Evolutionary conservation across 371 early-diverging fungal genomes (phyloP), one percentile per base, ranked within the genome.

Genomic region (Actinomucor elegans): DNA sequence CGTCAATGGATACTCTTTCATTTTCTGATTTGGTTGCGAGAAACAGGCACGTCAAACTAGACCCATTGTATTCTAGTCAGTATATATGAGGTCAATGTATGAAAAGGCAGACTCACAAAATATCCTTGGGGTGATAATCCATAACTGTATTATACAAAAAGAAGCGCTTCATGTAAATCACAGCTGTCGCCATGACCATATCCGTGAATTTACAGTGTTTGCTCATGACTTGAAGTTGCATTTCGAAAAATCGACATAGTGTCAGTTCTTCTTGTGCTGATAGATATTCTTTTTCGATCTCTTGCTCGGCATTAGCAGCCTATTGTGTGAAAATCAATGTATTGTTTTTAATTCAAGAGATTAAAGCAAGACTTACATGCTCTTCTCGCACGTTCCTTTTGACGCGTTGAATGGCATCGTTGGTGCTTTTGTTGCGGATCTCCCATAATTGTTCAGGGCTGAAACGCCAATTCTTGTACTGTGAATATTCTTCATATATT

Each of bases 101-200:
- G 23, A 31, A 50, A 11, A 1, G 4, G 2, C 8, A 24, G 11
- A 32, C 53, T 61, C 77, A 86, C 91, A 92, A 78, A 42, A 94
- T 84, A 52, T 84, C 80, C 55, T 91, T 93, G 10, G 92, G 93
- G 52, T 89, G 91, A 61, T 94, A 91, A 57, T 95, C 94, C 87
- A 96, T 91, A 11, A 90, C 81, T 2, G 90, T 85, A 54, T 93
- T 91, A 61, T 79, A 73, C 28, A 96, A 69, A 67, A 87, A 94
- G 76, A 94, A 96, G 10, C 97, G 88, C 64, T 94, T 94, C 84
- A 93, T 89, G 48, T 88, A 94, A 15, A 84, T 82, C n/a, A 94
- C 79, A 0, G 94, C 90, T 1, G 96, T 94, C 34, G 93, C 92
- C 61, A 61, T 56, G 3, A 56, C 61, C 35, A 55, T 52, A 15